Base-by-base conservation (phyloP, 352 stramenopile species). In the Globisporangium polare region DNA sequence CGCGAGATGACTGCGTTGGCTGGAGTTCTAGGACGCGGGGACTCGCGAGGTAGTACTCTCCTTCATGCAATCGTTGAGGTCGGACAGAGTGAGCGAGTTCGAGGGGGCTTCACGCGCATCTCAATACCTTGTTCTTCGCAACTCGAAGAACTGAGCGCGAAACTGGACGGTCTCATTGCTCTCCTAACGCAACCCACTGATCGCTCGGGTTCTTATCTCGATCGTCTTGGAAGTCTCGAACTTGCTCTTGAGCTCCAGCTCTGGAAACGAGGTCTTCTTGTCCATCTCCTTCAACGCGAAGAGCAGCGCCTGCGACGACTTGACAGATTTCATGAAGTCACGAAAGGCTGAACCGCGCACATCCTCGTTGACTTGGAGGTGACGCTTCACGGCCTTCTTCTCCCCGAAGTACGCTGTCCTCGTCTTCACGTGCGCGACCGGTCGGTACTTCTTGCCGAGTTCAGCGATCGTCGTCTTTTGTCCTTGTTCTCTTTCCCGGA, bases 191-290 rank as follows among this genome's bases (percentile, higher is more conserved):
- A 39, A 2, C 8, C 1, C 33, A 15, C 33, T 6, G 33, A 39
- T 39, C 33, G 1, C 33, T 39, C 33, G 33, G 2, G 33, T 6
- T 39, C 33, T 2, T 12, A 39, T 39, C 8, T 39, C 33, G 10
- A 39, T 39, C 8, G 33, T 39, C 3, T 31, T 31, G 2, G 27
- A 31, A 31, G 27, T 2, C 27, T 6, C 27, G 27, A 54, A 41
- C 26, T 54, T 54, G 49, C 26, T 39, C 49, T 54, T 54, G 49
- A 22, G 41, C 15, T 39, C 24, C 7, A 54, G 49, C 24, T 54
- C 26, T 20, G 49, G 49, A 26, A 54, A 54, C 29, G 26, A 24
- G 24, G 26, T 41, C 26, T 54, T 39, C 49, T 54, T n/a, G 12
- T 15, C 18, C 5, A n/a, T 37, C 8, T 33, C 24, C 29, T 41